Evolutionary conservation across 2,329 filamentous ascomycete species (phyloP).

Genomic region (Lasiodiplodia hormozganensis): DNA sequence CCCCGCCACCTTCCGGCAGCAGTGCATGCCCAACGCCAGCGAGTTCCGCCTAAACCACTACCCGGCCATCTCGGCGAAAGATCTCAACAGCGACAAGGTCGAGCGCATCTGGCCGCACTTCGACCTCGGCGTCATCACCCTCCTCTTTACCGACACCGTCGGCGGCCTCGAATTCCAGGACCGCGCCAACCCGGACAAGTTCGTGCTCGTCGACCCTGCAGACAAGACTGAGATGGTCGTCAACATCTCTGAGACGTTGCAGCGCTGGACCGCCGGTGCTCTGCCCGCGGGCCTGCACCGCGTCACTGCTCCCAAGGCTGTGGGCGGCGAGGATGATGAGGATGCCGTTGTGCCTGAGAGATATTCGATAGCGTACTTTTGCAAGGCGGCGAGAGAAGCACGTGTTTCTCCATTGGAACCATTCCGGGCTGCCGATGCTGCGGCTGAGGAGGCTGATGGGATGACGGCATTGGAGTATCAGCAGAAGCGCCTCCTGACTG

Average conservation of each 20-base stretch:
- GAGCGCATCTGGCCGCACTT: conserved; percentile 51
- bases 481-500: too few relatives aligned
- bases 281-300: too few relatives aligned
- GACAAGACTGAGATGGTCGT: conserved; percentile 43
- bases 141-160: conserved; percentile 51
- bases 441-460: too few relatives aligned
- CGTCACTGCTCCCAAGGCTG: too few relatives aligned
- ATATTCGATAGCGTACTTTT: too few relatives aligned
- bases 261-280: conserved; percentile 40
- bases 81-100: conserved; percentile 36
- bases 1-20: conserved; percentile 29
- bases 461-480: too few relatives aligned
- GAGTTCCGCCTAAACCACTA: conserved; percentile 50
- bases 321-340: too few relatives aligned
- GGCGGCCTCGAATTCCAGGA: conserved; percentile 50
- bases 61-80: conserved; percentile 39
- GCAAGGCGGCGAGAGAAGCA: too few relatives aligned
- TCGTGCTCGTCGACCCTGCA: conserved; percentile 40
- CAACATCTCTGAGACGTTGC: conserved; percentile 41
- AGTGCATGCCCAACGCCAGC: conserved; percentile 37
- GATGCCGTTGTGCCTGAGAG: too few relatives aligned
- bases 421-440: too few relatives aligned
- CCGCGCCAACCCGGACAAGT: conserved; percentile 38
- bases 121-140: conserved; percentile 51
- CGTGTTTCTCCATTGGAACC: too few relatives aligned